Evolutionary conservation across 2,329 filamentous ascomycete genomes (phyloP).

Genomic region (Catunica adiposa): DNA sequence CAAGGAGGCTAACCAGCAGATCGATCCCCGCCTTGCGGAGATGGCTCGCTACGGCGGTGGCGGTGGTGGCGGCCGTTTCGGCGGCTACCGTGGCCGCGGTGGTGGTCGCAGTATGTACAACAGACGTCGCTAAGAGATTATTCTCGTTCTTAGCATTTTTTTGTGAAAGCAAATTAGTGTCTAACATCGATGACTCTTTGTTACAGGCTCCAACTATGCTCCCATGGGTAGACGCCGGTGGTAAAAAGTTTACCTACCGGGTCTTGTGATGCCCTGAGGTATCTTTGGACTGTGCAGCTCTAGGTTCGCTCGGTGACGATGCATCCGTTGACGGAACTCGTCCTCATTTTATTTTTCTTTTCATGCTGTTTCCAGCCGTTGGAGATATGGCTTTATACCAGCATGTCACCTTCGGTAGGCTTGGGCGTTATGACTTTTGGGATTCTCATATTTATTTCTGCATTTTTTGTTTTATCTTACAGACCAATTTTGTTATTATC

Average conservation of each 20-base stretch:
- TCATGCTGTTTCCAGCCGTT: background rate
- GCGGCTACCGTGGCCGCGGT: conserved; percentile 50
- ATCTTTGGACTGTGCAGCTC: background rate
- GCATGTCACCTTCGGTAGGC: background rate
- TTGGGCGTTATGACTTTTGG: conserved; percentile 11
- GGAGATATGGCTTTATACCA: background rate
- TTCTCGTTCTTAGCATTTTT: conserved; percentile 5
- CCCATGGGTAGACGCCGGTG: conserved; percentile 2
- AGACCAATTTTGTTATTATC: conserved; percentile 4
- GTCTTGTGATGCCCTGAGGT: background rate
- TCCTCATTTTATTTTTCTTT: background rate
- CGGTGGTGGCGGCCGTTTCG: conserved; percentile 60
- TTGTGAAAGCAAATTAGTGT: conserved; percentile 8
- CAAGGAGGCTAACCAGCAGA: conserved; percentile 91
- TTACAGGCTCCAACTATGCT: conserved; percentile 17
- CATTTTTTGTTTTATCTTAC: background rate
- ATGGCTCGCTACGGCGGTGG: conserved; percentile 88
- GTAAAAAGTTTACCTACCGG: background rate
- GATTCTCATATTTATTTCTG: background rate
- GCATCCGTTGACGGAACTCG: background rate
- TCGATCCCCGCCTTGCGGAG: conserved; percentile 87
- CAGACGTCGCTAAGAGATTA: conserved; percentile 16
- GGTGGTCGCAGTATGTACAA: conserved; percentile 33
- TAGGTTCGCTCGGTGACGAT: background rate
- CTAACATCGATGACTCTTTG: conserved; percentile 2